A percentile compares a stretch with the other conserved stretches of the same genome.
Conservation (phyloP, 345 rosid species). For the Gossypium arboreum region DNA sequence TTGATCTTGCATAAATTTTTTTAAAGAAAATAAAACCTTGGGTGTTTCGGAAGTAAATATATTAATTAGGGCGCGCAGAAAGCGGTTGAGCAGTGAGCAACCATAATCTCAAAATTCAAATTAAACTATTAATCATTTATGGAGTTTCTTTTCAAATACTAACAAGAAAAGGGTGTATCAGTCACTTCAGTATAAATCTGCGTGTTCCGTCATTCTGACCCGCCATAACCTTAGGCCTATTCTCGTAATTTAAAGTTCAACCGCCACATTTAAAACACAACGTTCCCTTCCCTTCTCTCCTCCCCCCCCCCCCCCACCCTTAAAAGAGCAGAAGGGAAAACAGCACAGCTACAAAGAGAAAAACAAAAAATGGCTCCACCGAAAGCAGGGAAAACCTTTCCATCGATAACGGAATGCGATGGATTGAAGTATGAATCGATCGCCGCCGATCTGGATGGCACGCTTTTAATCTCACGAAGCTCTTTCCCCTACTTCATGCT, state of each 20-base stretch:
- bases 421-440: conserved; percentile 50
- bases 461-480: conserved; percentile 72
- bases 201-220: neutral
- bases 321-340: neutral
- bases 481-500: conserved; percentile 93
- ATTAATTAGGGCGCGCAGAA: neutral
- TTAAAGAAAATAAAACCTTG: too few species aligned
- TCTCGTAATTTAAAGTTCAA: conserved; percentile 28
- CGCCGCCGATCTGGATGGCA: conserved; percentile 94
- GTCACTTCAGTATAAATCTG: neutral
- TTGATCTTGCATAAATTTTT: too few species aligned
- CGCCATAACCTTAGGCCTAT: conserved; percentile 20
- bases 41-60: neutral
- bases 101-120: neutral
- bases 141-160: neutral
- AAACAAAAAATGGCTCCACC: conserved; percentile 29
- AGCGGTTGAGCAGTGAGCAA: neutral
- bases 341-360: neutral
- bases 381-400: conserved; percentile 33
- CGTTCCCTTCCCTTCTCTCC: conserved; percentile 33
- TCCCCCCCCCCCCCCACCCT: neutral
- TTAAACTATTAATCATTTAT: too few species aligned
- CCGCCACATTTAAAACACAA: conserved; percentile 51
- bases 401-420: conserved; percentile 47
- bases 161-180: neutral